A percentile compares a stretch with the other conserved stretches of the same genome.
These are phyloP conservation scores for Kuraishia borneana DNA, from an alignment of 805 yeast genomes.

Conservation along the genomic window DNA sequence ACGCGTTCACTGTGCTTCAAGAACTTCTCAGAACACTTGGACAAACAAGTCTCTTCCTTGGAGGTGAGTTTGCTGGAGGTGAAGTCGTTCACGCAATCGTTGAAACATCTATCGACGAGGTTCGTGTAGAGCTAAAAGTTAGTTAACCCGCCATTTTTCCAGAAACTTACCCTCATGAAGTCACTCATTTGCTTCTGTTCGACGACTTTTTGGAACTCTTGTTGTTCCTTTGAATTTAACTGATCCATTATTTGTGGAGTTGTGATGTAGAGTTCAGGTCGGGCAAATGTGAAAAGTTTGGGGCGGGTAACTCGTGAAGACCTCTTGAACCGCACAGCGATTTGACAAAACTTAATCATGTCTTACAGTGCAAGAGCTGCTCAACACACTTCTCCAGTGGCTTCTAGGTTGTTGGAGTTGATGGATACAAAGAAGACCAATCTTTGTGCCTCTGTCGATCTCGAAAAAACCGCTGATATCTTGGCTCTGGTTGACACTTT, in stretches of 20 bases:
- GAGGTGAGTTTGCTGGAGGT: constrained; percentile 80
- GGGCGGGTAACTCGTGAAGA: constrained; percentile 1
- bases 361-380: constrained; percentile 63
- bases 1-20: constrained; percentile 97
- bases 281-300: constrained; percentile 1
- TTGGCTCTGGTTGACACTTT: constrained; percentile 60
- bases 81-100: constrained; percentile 96
- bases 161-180: constrained; percentile 70
- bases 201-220: constrained; percentile 87
- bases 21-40: constrained; percentile 94
- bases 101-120: constrained; percentile 93
- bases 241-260: constrained; percentile 64
- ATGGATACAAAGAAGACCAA: constrained; percentile 79
- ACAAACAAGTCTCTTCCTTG: constrained; percentile 78
- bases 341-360: no score
- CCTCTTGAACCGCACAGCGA: not conserved
- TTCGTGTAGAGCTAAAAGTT: constrained; percentile 58
- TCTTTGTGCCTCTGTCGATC: constrained; percentile 91
- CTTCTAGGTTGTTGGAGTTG: constrained; percentile 55
- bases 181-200: constrained; percentile 98
- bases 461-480: constrained; percentile 68
- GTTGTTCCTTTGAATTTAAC: constrained; percentile 91
- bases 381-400: constrained; percentile 68
- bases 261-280: not conserved
- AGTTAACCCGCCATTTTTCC: not conserved